Evolutionary conservation across 1,139 yeast species (phyloP).

Genomic region (Groenewaldozyma auringiensis): DNA sequence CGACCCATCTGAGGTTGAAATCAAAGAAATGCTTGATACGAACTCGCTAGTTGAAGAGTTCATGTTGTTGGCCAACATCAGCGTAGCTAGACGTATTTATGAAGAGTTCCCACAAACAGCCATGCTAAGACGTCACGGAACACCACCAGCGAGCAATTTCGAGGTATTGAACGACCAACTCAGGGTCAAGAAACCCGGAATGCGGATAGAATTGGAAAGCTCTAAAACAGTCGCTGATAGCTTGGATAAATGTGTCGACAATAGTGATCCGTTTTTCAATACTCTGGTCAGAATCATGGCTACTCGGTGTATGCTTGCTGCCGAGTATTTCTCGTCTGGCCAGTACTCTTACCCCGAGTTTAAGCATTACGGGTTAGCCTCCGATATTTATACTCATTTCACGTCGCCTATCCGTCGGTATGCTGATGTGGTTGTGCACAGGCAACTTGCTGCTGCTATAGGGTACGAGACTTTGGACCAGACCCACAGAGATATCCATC

Average conservation of each 20-base stretch:
- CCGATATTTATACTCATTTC: conserved; percentile 95
- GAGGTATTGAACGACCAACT: conserved; percentile 85
- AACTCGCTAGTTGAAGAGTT: conserved; percentile 96
- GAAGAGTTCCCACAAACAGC: conserved; percentile 97
- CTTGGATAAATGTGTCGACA: conserved; percentile 77
- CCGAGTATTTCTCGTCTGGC: conserved; percentile 96
- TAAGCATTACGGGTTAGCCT: conserved; percentile 94
- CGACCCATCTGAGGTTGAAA: conserved; percentile 93
- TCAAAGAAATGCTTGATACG: conserved; percentile 79
- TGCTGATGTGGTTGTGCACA: conserved; percentile 95
- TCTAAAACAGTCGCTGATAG: conserved; percentile 93
- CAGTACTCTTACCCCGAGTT: conserved; percentile 87
- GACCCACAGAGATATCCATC: conserved; percentile 77
- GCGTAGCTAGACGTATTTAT: conserved; percentile 87
- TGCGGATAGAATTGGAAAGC: conserved; percentile 71
- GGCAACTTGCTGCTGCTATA: conserved; percentile 96
- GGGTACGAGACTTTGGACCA: conserved; percentile 81
- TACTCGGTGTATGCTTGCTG: conserved; percentile 99
- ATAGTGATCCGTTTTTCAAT: conserved; percentile 81
- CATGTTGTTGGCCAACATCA: conserved; percentile 94
- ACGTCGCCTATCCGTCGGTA: conserved; percentile 98
- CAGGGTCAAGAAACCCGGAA: conserved; percentile 56
- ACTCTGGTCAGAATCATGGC: conserved; percentile 94
- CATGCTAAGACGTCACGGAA: conserved; percentile 87
- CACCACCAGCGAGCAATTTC: conserved; percentile 92